Evolutionary conservation across 2,329 filamentous ascomycete species (phyloP), one percentile per base, ranked within the genome.

Genomic region (Coniosporium tulheliwenetii): DNA sequence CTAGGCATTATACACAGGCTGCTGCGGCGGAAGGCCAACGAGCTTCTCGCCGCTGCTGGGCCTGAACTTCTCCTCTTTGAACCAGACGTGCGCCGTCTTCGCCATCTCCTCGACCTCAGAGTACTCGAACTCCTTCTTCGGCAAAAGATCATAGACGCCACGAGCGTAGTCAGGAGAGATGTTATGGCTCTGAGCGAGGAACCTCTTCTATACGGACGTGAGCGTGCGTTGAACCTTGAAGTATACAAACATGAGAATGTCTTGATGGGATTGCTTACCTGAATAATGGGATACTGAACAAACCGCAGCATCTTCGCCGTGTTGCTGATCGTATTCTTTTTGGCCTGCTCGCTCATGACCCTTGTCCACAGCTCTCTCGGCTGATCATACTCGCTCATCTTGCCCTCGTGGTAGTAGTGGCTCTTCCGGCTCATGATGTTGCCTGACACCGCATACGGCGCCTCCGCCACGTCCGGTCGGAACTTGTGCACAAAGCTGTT

Each of bases 331-430:
- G 68, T 62, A 46, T 71, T 63, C 38, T 62, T 50, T 30, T 63
- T 57, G 46, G 60, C 54, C 41, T 62, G 46, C 9, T 62, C 56
- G 39, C 49, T 60, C 67, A 74, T 71, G 41, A 70, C 69, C 9
- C 59, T 52, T 14, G 45, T 50, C 58, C 69, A 73, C 9, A 73
- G 61, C 44, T 65, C 63, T 3, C 57, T 60, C 2, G 67, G 61
- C 49, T 74, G 70, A 16, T 65, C 63, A 49, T 73, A 73, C 38
- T 73, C 69, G 45, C 54, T 66, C 47, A 59, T 58, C 52, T 68
- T 67, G 14, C 67, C 70, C 49, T 73, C 69, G 47, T 73, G 69
- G 58, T 62, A 71, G 54, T 66, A 71, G 48, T 73, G 67, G 46
- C 63, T 66, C 57, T 72, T 70, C 39, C 69, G 62, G 44, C 62